Evolutionary conservation across 1,139 yeast genomes (phyloP), one percentile per base, ranked within the genome.

Genomic region (Yamadazyma mexicana): DNA sequence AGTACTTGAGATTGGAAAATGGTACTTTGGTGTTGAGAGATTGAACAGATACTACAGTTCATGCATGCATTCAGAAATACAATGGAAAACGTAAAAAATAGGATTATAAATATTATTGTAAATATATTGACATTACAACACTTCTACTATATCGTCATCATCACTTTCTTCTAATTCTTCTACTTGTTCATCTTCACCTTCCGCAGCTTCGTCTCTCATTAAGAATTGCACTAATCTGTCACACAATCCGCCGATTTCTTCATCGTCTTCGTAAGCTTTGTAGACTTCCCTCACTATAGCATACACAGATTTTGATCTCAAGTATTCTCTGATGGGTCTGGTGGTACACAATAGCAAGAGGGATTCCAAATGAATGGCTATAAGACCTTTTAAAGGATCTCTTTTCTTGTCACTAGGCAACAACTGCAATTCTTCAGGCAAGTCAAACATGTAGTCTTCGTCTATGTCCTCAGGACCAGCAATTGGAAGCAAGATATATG

Each of bases 351-450:
- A 73, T 38, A 92, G 69, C 42, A 89, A 66, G 37, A 89, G 61
- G 43, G 89, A 79, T 60, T 89, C 96, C 47, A 87, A 69, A 54
- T 87, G 95, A 6, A 81, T 79, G 38, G 81, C 73, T 39, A 87
- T 67, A 39, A 89, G 79, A 6, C 81, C 79, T 23, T 66, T 63
- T 14, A 79, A 69, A 5, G 94, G 83, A 49, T 92, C 98, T 52
- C 95, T 78, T 52, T 69, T 58, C 59, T 87, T 88, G 48, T 86
- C 94, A 22, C 80, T 80, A 11, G 87, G 87, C 39, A 88, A 68
- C 38, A 87, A 71, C 61, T 88, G 96, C 41, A 91, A 76, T 56
- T 87, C 95, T 24, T 87, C 96, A 1, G 98, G 98, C 48, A 92
- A 76, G 39, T 83, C 81, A 54, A 87, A 84, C 75, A 85, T 78